Evolutionary conservation across 2,329 filamentous ascomycete genomes (phyloP).

Genomic region (Cordyceps cicadae): DNA sequence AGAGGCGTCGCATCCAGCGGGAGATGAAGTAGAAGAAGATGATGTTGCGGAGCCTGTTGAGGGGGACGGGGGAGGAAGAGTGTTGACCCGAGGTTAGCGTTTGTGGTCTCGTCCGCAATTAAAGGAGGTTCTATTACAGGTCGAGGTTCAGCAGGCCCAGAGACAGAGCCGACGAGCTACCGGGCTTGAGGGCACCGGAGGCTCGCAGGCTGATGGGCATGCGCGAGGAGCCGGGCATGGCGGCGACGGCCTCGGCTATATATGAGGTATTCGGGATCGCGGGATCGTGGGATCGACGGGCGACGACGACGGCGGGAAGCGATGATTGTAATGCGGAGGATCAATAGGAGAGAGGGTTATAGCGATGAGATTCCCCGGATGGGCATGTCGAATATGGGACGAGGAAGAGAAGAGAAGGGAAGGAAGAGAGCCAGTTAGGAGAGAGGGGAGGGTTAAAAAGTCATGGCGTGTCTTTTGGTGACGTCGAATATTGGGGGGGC

Average conservation of each 20-base stretch:
- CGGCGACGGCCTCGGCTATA: constrained; percentile 16
- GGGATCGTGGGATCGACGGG: not conserved
- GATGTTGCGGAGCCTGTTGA: constrained; percentile 66
- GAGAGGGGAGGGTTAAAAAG: not conserved
- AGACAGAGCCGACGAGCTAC: constrained; percentile 43
- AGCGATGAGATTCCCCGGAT: not conserved
- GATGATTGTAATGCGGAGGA: not conserved
- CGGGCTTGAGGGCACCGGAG: constrained; percentile 52
- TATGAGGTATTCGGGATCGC: not conserved
- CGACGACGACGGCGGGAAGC: not conserved
- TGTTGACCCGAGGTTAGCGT: not conserved
- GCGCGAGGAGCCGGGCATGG: constrained; percentile 59
- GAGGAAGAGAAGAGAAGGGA: not conserved
- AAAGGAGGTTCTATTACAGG: constrained; percentile 39
- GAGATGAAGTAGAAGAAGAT: constrained; percentile 84
- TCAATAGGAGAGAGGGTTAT: not conserved
- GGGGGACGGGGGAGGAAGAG: too few relatives aligned
- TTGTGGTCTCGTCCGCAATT: not conserved
- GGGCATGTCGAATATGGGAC: not conserved
- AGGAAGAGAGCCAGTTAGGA: not conserved
- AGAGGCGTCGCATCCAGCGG: constrained; percentile 69
- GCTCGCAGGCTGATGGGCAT: constrained; percentile 65
- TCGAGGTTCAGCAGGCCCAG: constrained; percentile 57
- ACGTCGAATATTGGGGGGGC: not conserved
- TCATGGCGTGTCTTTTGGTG: not conserved